phyloP scores from a whole-genome alignment of 176 grass and related monocot genomes.

The Carex littledalei region DNA sequence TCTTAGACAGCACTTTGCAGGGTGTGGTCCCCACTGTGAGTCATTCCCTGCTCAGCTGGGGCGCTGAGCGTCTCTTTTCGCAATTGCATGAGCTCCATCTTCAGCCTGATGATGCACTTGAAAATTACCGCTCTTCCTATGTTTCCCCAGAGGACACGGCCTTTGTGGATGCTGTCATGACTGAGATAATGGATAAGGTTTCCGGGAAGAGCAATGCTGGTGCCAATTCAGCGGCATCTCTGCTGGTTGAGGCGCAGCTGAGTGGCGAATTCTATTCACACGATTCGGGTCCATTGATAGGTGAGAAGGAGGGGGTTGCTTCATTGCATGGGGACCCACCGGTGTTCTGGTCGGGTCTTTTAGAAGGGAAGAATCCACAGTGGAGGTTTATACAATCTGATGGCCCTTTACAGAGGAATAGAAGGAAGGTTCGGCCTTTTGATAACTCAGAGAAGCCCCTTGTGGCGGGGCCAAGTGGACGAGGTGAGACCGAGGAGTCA shows the following conservation, averaged over 20 bases:
- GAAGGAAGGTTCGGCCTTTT: slow-evolving; percentile 59
- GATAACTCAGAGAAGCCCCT: slow-evolving; percentile 32
- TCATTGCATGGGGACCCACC: slow-evolving; percentile 60
- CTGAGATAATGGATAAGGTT: slow-evolving; percentile 31
- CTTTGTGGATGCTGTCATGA: slow-evolving; percentile 42
- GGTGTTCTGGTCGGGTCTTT: slow-evolving; percentile 73
- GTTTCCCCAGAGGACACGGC: slow-evolving; percentile 28
- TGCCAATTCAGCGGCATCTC: not conserved
- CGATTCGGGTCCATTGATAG: slow-evolving; percentile 38
- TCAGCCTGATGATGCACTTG: not conserved
- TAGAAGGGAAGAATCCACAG: slow-evolving; percentile 47
- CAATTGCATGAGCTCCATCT: slow-evolving; percentile 54
- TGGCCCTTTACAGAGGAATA: slow-evolving; percentile 54
- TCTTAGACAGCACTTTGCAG: slow-evolving; percentile 55
- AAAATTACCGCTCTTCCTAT: slow-evolving; percentile 27
- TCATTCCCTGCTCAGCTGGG: slow-evolving; percentile 87
- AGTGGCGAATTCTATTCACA: slow-evolving; percentile 61
- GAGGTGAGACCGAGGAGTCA: slow-evolving; percentile 41
- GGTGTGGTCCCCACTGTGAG: slow-evolving; percentile 52
- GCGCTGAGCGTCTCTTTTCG: slow-evolving; percentile 55
- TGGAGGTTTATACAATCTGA: slow-evolving; percentile 61
- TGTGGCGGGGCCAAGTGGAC: slow-evolving; percentile 19
- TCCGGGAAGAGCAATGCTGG: not conserved
- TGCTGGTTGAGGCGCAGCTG: slow-evolving; percentile 34
- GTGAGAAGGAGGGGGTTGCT: slow-evolving; percentile 60